phyloP scores from a whole-genome alignment of 108 stramenopile genomes.

The Nitzschia sp. region DNA sequence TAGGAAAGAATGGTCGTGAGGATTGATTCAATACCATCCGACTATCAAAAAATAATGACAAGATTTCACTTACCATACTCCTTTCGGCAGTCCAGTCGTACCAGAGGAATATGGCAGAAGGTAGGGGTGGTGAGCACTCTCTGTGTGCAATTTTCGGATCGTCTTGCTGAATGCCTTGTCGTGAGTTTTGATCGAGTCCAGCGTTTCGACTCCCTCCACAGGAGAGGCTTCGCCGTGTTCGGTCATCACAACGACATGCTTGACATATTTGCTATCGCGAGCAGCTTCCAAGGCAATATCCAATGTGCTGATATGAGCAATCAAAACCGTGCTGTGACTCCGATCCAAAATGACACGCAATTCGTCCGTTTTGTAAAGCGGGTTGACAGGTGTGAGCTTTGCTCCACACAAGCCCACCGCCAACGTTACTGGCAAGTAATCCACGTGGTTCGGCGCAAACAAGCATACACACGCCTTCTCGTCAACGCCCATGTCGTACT shows the following conservation, averaged over 20 bases:
- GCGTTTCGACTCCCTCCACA: slow-evolving; percentile 50
- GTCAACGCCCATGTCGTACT: slow-evolving; percentile 48
- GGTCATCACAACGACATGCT: slow-evolving; percentile 74
- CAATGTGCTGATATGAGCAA: slow-evolving; percentile 64
- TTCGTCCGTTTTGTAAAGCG: slow-evolving; percentile 71
- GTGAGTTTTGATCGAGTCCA: slow-evolving; percentile 52
- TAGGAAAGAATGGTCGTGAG: no score
- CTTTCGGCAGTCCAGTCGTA: slow-evolving; percentile 95
- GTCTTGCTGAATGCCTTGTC: slow-evolving; percentile 36
- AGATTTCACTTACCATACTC: no score
- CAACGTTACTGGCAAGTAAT: slow-evolving; percentile 77
- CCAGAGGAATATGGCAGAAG: slow-evolving; percentile 91
- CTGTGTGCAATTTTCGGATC: slow-evolving; percentile 40
- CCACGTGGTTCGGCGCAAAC: slow-evolving; percentile 88
- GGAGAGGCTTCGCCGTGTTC: slow-evolving; percentile 51
- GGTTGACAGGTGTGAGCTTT: slow-evolving; percentile 86
- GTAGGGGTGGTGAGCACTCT: slow-evolving; percentile 57
- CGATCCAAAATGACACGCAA: slow-evolving; percentile 58
- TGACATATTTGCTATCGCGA: slow-evolving; percentile 34
- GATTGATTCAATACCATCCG: not conserved
- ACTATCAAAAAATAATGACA: slow-evolving; percentile 23
- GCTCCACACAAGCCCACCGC: slow-evolving; percentile 76
- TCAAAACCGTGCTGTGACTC: slow-evolving; percentile 61
- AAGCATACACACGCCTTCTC: slow-evolving; percentile 65
- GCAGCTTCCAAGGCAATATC: slow-evolving; percentile 74